phyloP scores from a whole-genome alignment of 192 early-diverging fungal species.

The Powellomyces hirtus region DNA sequence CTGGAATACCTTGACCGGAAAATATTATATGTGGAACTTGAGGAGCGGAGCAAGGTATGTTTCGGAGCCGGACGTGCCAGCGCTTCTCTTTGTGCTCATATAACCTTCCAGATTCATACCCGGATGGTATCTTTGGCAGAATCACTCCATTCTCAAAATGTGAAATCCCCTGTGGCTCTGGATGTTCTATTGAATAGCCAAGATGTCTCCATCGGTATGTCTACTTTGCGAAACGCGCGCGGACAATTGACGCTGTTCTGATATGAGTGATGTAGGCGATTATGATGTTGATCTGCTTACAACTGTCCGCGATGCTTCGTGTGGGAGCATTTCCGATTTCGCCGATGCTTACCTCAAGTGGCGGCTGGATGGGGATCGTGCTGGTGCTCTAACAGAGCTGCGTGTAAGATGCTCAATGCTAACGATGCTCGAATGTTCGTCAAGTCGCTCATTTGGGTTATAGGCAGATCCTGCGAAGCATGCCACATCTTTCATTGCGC shows the following conservation, averaged over 20 bases:
- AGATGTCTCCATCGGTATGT: constrained; percentile 6
- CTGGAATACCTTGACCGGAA: constrained; percentile 14
- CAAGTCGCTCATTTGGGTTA: neutral
- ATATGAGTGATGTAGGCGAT: neutral
- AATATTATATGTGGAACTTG: constrained; percentile 1
- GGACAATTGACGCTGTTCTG: neutral
- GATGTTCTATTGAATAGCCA: constrained; percentile 3
- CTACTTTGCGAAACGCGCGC: neutral
- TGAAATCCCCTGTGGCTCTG: neutral
- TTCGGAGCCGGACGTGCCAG: too few species aligned
- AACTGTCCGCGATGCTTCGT: neutral
- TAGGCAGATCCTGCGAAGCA: too few species aligned
- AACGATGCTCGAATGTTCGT: too few species aligned
- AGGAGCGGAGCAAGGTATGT: constrained; percentile 8
- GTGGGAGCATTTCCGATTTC: too few species aligned
- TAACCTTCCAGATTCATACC: neutral
- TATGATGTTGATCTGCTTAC: neutral
- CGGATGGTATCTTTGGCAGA: constrained; percentile 1
- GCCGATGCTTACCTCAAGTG: too few species aligned
- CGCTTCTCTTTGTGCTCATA: too few species aligned
- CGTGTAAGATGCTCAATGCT: too few species aligned
- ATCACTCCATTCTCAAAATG: neutral
- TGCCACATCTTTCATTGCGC: neutral
- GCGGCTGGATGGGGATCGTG: too few species aligned
- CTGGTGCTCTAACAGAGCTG: too few species aligned